Percentiles rank a stretch among this genome's conserved stretches.
phyloP scores from a whole-genome alignment of 2,329 filamentous ascomycete genomes.

The Ascosphaera apis region DNA sequence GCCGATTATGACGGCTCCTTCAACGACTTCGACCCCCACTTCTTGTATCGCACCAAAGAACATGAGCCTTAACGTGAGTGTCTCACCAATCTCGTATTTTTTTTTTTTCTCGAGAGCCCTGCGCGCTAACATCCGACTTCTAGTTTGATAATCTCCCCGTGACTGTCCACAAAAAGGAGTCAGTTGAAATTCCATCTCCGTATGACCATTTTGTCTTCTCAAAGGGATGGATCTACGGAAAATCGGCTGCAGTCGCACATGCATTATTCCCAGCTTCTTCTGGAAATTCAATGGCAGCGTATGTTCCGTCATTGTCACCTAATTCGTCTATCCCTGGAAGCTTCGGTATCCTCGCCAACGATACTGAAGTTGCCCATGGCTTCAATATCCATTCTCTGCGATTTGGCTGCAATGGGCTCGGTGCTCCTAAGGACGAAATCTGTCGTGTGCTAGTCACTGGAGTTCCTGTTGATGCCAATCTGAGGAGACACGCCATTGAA shows the following conservation, averaged over 20 bases:
- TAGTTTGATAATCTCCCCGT: constrained; percentile 12
- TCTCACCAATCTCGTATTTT: background rate
- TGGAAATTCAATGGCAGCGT: constrained; percentile 24
- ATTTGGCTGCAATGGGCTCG: constrained; percentile 25
- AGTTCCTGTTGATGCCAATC: constrained; percentile 15
- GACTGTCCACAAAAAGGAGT: constrained; percentile 7
- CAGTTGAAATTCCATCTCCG: constrained; percentile 22
- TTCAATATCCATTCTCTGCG: constrained; percentile 26
- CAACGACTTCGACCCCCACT: constrained; percentile 1
- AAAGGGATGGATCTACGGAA: constrained; percentile 25
- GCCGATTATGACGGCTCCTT: background rate
- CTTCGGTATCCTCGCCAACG: constrained; percentile 23
- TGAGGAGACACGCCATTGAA: constrained; percentile 17
- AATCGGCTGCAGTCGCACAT: constrained; percentile 18
- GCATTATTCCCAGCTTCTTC: constrained; percentile 24
- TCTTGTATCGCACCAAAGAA: constrained; percentile 5
- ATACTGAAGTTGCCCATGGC: constrained; percentile 23
- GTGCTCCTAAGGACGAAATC: constrained; percentile 13
- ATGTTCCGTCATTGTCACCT: constrained; percentile 15
- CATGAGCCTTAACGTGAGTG: constrained; percentile 6
- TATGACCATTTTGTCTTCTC: constrained; percentile 30
- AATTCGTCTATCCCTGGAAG: constrained; percentile 19
- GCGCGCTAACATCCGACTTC: background rate
- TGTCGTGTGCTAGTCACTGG: constrained; percentile 22
- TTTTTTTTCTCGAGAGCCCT: background rate